Evolutionary conservation across 345 rosid species (phyloP), one percentile per base, ranked within the genome.

Genomic region (Eucalyptus paniculata): DNA sequence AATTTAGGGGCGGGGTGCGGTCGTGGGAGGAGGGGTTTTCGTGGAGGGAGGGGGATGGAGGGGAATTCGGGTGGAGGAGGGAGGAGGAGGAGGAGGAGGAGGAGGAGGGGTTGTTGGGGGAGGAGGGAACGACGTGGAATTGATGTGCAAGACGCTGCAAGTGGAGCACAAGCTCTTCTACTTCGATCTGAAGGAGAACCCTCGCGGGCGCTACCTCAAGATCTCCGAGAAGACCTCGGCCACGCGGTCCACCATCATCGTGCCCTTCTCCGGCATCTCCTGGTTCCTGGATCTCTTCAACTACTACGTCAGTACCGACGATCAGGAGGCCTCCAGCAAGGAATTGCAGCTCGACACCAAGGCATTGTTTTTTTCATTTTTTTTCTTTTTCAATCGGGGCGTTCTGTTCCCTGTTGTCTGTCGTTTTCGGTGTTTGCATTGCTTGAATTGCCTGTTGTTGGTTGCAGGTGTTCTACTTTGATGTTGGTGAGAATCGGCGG

Each of bases 241-340:
- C 67, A 98, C 99, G 45, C 93, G 99, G 94, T 97, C 99, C 92
- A 98, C 99, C 89, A 97, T 98, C 95, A 98, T 98, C 77, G 98
- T 98, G 58, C 99, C 99, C 86, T 98, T 92, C 91, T 95, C 99
- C 3, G 99, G 99, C 89, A 96, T 98, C 91, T 96, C 99, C 47
- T 98, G 99, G 99, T 98, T 98, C 94, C 93, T 98, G 87, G 97
- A 98, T 91, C 99, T 97, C 92, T 98, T 98, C 94, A 97, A 97
- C 92, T 97, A 98, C 94, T 98, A 97, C 88, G 98, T 97, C 90
- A 93, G 91, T 93, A 94, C 99, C 86, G 98, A 96, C 49, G 99
- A 98, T 72, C 98, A 93, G 86, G 99, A 96, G 90, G 95, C 96
- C 54, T 96, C 95, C 87, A 96, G 98, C 96, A 98, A 98, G 92